These are phyloP conservation scores for Boletus vinaceobasis DNA, from an alignment of 768 basidiomycete species.

Conservation along the genomic window DNA sequence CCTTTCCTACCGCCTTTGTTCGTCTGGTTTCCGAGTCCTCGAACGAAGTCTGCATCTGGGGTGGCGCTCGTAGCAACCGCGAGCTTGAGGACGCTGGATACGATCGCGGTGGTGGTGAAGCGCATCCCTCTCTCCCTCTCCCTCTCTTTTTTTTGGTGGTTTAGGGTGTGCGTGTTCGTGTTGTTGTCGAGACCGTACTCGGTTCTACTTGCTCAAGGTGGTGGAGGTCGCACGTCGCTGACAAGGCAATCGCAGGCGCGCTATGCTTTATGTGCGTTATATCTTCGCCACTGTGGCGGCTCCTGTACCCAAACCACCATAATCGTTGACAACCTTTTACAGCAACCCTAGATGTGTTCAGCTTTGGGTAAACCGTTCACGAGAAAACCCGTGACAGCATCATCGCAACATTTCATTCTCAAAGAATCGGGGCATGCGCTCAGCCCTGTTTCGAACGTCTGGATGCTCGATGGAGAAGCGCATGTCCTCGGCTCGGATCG, in stretches of 20 bases:
- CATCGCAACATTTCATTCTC: too few species aligned
- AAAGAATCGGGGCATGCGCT: not conserved
- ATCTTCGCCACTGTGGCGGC: not conserved
- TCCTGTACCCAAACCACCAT: not conserved
- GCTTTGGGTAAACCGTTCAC: not conserved
- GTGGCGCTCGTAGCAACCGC: not conserved
- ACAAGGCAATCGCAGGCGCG: not conserved
- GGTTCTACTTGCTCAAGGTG: not conserved
- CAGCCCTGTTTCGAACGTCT: not conserved
- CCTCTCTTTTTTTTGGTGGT: not conserved
- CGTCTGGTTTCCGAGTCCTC: not conserved
- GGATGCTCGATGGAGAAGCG: not conserved
- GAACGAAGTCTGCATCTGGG: not conserved
- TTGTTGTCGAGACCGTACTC: not conserved
- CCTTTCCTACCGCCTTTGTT: too few species aligned
- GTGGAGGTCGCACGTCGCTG: not conserved
- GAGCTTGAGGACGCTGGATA: not conserved
- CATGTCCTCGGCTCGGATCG: not conserved
- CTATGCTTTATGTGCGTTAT: not conserved
- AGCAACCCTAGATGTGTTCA: too few species aligned
- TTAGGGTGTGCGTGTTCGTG: not conserved
- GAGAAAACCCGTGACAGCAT: too few species aligned
- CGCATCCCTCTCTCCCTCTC: not conserved
- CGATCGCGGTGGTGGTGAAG: not conserved
- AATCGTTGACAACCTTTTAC: not conserved